Conservation (phyloP, 306 rosid species). For the Alnus rubra region DNA sequence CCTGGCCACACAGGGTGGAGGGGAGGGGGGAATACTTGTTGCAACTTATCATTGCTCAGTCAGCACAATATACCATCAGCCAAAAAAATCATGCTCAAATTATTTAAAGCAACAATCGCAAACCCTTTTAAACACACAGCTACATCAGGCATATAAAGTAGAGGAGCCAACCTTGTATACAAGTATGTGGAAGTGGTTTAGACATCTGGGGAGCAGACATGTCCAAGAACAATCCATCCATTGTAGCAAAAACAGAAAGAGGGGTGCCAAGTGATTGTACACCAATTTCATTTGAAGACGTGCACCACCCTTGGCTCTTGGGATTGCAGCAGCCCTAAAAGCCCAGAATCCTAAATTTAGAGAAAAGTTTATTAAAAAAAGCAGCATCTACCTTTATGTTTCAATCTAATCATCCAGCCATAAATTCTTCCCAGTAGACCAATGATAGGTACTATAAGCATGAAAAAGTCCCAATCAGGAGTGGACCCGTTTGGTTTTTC, state of each 20-base stretch:
- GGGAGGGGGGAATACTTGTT: not conserved
- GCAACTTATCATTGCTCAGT: not conserved
- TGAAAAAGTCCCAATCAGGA: not conserved
- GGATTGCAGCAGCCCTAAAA: slow-evolving; percentile 91
- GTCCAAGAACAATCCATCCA: slow-evolving; percentile 94
- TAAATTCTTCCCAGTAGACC: not conserved
- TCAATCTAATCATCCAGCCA: slow-evolving; percentile 2
- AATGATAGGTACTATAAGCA: not conserved
- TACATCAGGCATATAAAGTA: slow-evolving; percentile 12
- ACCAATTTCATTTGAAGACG: slow-evolving; percentile 89
- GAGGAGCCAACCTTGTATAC: slow-evolving; percentile 69
- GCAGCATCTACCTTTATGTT: not conserved
- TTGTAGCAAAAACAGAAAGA: slow-evolving; percentile 73
- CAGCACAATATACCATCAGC: not conserved
- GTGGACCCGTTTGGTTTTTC: not conserved
- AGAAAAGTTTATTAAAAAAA: not conserved
- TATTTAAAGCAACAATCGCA: slow-evolving; percentile 2
- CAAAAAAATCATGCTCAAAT: slow-evolving; percentile 23
- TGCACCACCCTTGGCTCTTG: slow-evolving; percentile 77
- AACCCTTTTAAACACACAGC: too few relatives aligned
- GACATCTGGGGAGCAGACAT: slow-evolving; percentile 72
- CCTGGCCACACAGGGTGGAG: too few relatives aligned
- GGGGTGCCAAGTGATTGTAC: slow-evolving; percentile 81
- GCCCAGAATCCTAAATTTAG: slow-evolving; percentile 38
- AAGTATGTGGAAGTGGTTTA: slow-evolving; percentile 75